Evolutionary conservation across 2,329 filamentous ascomycete genomes (phyloP), one percentile per base, ranked within the genome.

Genomic region (Rugonectria rugulosa): DNA sequence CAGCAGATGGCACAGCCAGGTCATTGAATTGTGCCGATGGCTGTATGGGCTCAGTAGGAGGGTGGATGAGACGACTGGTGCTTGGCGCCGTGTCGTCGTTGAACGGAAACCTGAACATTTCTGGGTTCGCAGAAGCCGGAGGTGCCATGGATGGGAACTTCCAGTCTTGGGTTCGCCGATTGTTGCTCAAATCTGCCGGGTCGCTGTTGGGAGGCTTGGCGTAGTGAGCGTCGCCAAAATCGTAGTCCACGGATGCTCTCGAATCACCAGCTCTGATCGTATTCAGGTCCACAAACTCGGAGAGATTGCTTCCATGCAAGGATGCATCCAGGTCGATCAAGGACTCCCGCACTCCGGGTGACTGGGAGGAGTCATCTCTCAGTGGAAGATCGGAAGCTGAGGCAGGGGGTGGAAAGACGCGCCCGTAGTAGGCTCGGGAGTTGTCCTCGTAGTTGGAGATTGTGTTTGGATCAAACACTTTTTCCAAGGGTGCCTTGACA

Each of bases 401-500:
- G 14, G 57, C 60, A 1, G 72, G 71, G 1, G 75, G 72, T 2
- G 75, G 75, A 21, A 79, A 74, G 0, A 71, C 72, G 27, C 73
- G 75, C 15, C 83, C 82, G 62, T 88, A 88, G 63, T 88, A 87
- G 34, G 76, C 77, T 24, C 82, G 77, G 15, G 84, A 85, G 59
- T 88, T 88, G 56, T 88, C 85, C 20, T 86, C 80, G 59, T 88
- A 88, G 57, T 80, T 86, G 2, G 84, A 84, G 27, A 86, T 81
- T 1, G 86, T 88, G 66, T 88, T 85, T 5, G 85, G 85, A 55
- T 88, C 86, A 65, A 88, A 88, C 0, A 88, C 75, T 59, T 87
- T 88, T 61, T 88, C 85, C 4, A 88, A 71, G 0, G 86, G 86
- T 9, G 78, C 84, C 59, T 81, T 83, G 57, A 85, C 73, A 1